Conservation (phyloP, 2,329 filamentous ascomycete genomes). For the Periconia sp. region DNA sequence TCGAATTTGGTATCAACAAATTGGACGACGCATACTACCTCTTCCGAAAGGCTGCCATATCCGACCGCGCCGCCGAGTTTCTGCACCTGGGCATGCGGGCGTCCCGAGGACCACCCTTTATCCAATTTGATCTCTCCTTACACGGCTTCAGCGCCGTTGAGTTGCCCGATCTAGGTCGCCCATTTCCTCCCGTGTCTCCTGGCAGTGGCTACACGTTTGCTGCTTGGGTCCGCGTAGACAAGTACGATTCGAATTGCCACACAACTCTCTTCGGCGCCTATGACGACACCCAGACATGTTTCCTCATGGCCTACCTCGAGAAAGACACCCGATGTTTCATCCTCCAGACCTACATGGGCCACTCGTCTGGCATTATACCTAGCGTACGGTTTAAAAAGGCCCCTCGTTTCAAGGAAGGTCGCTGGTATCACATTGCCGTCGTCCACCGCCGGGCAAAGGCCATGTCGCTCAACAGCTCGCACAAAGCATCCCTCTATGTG, state of each 20-base stretch:
- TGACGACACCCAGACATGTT: constrained; percentile 88
- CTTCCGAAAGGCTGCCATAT: constrained; percentile 58
- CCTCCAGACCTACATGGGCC: constrained; percentile 89
- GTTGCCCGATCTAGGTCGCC: constrained; percentile 77
- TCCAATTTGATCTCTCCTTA: constrained; percentile 90
- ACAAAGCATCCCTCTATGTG: constrained; percentile 85
- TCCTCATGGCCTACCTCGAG: constrained; percentile 90
- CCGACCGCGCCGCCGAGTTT: constrained; percentile 64
- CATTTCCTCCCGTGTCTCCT: constrained; percentile 78
- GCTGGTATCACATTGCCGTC: constrained; percentile 92
- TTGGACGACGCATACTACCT: constrained; percentile 84
- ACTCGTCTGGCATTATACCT: constrained; percentile 64
- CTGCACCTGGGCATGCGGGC: constrained; percentile 71
- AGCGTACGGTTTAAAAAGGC: constrained; percentile 95
- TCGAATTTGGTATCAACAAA: constrained; percentile 73
- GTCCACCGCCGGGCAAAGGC: constrained; percentile 76
- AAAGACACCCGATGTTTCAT: constrained; percentile 93
- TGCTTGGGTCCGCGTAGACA: constrained; percentile 85
- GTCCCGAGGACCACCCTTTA: constrained; percentile 77
- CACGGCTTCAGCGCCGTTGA: constrained; percentile 90
- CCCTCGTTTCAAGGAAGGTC: constrained; percentile 70
- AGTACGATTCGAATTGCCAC: constrained; percentile 80
- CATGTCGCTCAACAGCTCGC: constrained; percentile 63
- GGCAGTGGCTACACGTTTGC: constrained; percentile 84
- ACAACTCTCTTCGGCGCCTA: constrained; percentile 97